Base-by-base conservation (phyloP, 306 rosid genomes). In the Oxytropis ochrocephala region DNA sequence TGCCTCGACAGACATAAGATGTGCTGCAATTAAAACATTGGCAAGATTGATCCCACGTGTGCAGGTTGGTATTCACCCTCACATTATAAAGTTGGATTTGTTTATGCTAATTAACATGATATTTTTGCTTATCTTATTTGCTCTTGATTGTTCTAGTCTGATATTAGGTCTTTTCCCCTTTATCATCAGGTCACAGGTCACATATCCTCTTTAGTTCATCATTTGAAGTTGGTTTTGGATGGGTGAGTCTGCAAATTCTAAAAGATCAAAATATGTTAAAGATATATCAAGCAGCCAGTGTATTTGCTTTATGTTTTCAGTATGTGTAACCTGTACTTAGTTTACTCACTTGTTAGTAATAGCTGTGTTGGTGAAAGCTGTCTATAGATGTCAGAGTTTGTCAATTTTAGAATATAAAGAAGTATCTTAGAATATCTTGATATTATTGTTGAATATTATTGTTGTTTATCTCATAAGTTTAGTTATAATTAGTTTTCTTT, bases 171-270 rank as follows among this genome's bases (percentile, higher is more conserved):
- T 79, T 44, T 74, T 46, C 35, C 52, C 64, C 56, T 52, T 75
- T 58, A 75, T 78, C 50, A 11, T 70, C 87, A 94, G 99, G 99
- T 94, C 60, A 87, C 95, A 10, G 97, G 99, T 66, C 97, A 94
- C 73, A 88, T 91, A 79, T 94, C 99, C 74, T 87, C 97, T 67
- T 95, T 94, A 43, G 99, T 94, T 83, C 96, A 94, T 88, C 99
- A 94, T 86, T 78, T 94, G 78, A 94, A 94, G 92, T 86, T 94
- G 59, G 89, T 94, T 71, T 85, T 94, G 86, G 99, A 94, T 73
- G 99, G 99, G 99, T 94, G 73, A 71, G 97, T 75, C 49, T 13
- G 55, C 12, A 62, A 55, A 13, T 62, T 67, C 71, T 49, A 11
- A 33, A 67, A 67, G 18, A 54, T 48, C 44, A 42, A 17, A 58